These are phyloP conservation scores for Pythium apleroticum DNA, from an alignment of 352 stramenopile species.

Conservation along the genomic window DNA sequence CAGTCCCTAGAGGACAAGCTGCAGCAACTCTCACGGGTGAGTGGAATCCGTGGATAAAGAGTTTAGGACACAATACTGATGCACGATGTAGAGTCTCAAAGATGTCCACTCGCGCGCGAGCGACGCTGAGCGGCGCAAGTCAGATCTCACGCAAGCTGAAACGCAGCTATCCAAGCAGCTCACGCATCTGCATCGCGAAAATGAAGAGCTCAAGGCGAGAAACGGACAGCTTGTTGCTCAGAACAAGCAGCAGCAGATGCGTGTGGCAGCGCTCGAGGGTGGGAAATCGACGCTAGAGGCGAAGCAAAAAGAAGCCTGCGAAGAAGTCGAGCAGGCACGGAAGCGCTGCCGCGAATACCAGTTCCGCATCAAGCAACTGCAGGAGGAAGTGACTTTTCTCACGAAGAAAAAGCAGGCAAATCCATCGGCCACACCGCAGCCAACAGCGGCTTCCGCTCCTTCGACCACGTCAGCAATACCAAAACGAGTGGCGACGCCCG, in stretches of 20 bases:
- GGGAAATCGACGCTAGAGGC: constrained; percentile 30
- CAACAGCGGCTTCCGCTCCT: neutral
- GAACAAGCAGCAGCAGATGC: constrained; percentile 49
- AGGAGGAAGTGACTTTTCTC: constrained; percentile 66
- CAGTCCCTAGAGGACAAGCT: constrained; percentile 46
- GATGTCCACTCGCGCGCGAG: constrained; percentile 33
- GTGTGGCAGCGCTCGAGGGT: constrained; percentile 40
- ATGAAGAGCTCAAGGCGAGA: constrained; percentile 50
- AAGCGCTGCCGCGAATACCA: constrained; percentile 55
- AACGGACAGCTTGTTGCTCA: constrained; percentile 41
- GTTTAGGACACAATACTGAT: neutral
- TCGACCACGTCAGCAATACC: neutral
- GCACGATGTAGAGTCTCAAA: constrained; percentile 39
- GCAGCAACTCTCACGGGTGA: constrained; percentile 16
- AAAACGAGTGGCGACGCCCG: neutral
- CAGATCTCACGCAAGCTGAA: constrained; percentile 35
- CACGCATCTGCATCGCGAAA: constrained; percentile 47
- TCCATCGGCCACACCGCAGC: too few relatives aligned
- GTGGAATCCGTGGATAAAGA: too few relatives aligned
- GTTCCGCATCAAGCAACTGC: constrained; percentile 67
- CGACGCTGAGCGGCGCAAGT: constrained; percentile 46
- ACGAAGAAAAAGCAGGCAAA: constrained; percentile 34
- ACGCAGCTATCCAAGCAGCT: constrained; percentile 44
- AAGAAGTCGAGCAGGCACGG: constrained; percentile 48
- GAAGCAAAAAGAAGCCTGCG: constrained; percentile 38